Percentiles rank a stretch among this genome's conserved stretches.
Evolutionary conservation across 2,329 filamentous ascomycete species (phyloP).

Genomic region (Cyanodermella asteris): DNA sequence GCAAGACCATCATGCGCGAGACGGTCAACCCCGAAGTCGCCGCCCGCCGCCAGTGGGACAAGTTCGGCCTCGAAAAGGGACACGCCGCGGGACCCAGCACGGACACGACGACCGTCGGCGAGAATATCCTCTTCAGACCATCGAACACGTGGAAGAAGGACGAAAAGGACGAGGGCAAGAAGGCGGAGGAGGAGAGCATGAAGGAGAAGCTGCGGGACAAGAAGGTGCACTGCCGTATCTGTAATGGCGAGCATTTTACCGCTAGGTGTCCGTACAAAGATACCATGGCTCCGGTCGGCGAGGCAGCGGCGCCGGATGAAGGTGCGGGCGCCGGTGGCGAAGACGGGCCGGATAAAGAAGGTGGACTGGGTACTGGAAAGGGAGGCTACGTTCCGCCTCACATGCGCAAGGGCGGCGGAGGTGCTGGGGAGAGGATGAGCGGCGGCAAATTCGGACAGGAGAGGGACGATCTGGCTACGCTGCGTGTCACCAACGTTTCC

Average conservation of each 20-base stretch:
- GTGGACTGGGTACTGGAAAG: slow-evolving; percentile 40
- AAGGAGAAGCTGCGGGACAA: slow-evolving; percentile 72
- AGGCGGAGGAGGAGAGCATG: slow-evolving; percentile 45
- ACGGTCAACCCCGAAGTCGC: slow-evolving; percentile 92
- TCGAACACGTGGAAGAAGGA: slow-evolving; percentile 85
- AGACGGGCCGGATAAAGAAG: slow-evolving; percentile 23
- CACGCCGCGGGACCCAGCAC: slow-evolving; percentile 61
- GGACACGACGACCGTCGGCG: slow-evolving; percentile 81
- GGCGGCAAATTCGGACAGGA: slow-evolving; percentile 85
- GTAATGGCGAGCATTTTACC: slow-evolving; percentile 96
- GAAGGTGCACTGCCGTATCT: slow-evolving; percentile 99
- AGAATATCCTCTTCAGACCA: slow-evolving; percentile 95
- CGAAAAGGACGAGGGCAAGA: slow-evolving; percentile 49
- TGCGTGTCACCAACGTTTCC: slow-evolving; percentile 94
- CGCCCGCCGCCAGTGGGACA: slow-evolving; percentile 77
- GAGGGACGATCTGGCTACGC: slow-evolving; percentile 84
- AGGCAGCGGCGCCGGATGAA: no score
- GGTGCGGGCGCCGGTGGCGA: slow-evolving; percentile 18
- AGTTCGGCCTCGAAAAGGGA: slow-evolving; percentile 80
- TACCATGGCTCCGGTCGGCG: slow-evolving; percentile 62
- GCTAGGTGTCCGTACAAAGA: slow-evolving; percentile 99
- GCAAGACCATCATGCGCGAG: slow-evolving; percentile 75
- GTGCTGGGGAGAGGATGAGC: slow-evolving; percentile 63
- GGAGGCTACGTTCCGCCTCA: slow-evolving; percentile 90
- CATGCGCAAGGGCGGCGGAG: slow-evolving; percentile 46